Evolutionary conservation across 2,329 filamentous ascomycete genomes (phyloP).

Genomic region (Penicillium sp.): DNA sequence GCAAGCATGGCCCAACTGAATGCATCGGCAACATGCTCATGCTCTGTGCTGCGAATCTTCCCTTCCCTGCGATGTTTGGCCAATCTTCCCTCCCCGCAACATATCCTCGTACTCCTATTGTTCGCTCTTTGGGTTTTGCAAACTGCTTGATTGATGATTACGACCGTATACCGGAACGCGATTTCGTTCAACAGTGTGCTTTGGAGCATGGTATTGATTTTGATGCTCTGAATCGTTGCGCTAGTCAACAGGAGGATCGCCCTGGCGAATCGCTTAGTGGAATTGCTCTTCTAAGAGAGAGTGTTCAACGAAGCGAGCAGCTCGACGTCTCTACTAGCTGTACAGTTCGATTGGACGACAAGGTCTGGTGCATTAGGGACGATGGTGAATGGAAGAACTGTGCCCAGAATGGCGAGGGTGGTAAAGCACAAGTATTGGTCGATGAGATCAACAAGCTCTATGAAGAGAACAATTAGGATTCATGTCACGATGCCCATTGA

Average conservation of each 20-base stretch:
- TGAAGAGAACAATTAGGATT: slow-evolving; percentile 35
- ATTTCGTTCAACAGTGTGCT: slow-evolving; percentile 84
- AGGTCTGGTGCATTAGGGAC: slow-evolving; percentile 85
- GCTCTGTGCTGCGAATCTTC: slow-evolving; percentile 79
- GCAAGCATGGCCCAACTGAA: slow-evolving; percentile 86
- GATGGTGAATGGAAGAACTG: slow-evolving; percentile 79
- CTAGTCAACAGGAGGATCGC: slow-evolving; percentile 74
- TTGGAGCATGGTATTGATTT: slow-evolving; percentile 90
- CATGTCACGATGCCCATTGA: neutral
- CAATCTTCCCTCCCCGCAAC: slow-evolving; percentile 20
- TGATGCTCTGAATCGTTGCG: slow-evolving; percentile 77
- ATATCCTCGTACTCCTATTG: slow-evolving; percentile 73
- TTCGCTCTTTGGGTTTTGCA: slow-evolving; percentile 87
- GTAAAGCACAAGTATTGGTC: slow-evolving; percentile 66
- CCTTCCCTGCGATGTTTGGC: slow-evolving; percentile 37
- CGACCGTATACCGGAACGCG: slow-evolving; percentile 72
- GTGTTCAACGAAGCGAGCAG: slow-evolving; percentile 58
- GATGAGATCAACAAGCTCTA: slow-evolving; percentile 76
- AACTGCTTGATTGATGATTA: slow-evolving; percentile 86
- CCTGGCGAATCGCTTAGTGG: slow-evolving; percentile 57
- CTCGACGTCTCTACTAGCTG: slow-evolving; percentile 73
- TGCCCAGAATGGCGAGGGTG: slow-evolving; percentile 63
- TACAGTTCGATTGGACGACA: slow-evolving; percentile 76
- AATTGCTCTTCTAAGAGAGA: slow-evolving; percentile 48
- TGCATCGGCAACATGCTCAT: slow-evolving; percentile 95